Base-by-base conservation (phyloP, 495 filamentous ascomycete species). In the Tuber microsphaerosporum region DNA sequence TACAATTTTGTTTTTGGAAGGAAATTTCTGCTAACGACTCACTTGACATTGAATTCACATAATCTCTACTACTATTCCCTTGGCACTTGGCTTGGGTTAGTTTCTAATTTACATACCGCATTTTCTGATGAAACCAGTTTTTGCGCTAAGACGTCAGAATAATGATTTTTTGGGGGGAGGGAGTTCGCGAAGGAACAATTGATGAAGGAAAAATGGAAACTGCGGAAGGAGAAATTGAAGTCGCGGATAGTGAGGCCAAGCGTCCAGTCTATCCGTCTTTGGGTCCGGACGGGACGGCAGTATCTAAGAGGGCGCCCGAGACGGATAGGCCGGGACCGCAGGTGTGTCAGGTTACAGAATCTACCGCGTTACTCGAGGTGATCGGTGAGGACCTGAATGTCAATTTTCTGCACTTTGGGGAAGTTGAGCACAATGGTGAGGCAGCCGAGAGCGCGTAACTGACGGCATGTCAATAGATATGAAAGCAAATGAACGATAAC, bases 321-420 rank as follows among this genome's bases (percentile, higher is more conserved):
- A 48, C 45, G 45, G 45, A 48, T 48, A 19, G 45, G 4, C 45
- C 45, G 45, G 45, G 45, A 48, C 45, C 19, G 19, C 45, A 45
- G 37, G 4, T 39, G 37, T 39, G 37, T 39, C 37, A 39, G 4
- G 37, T 39, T 39, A 4, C 37, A 39, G 37, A 39, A 39, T 39
- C 37, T 39, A 39, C 37, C 37, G 37, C 37, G 37, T 39, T 39
- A 39, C 37, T 39, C 37, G 37, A 4, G 37, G 37, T 39, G 37
- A 39, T 39, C 37, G 37, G 37, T 94, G 74, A 98, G 89, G 82
- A 91, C 89, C 79, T 96, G 92, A 77, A 98, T 97, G 85, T 99
- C 95, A 79, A 99, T 92, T 85, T 97, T 94, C 85, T 97, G 93
- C 12, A 90, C 88, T 86, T 98, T 99, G 79, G 98, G 86, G 85